These are phyloP conservation scores for Saccharomyces pastorianus DNA, from an alignment of 1,139 yeast species.

Conservation along the genomic window DNA sequence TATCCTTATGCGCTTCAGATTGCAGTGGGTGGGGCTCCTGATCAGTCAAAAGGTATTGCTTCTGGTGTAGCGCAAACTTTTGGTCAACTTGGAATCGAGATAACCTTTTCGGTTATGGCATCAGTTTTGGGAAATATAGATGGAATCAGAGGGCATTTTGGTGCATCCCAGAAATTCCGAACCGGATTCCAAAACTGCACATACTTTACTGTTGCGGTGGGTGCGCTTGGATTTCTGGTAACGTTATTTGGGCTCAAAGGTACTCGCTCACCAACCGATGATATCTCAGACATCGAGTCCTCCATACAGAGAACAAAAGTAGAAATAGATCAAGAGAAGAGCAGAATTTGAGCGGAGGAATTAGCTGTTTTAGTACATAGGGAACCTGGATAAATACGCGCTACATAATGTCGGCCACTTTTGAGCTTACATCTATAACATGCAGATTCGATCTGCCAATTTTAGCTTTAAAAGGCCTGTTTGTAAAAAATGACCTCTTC, in stretches of 20 bases:
- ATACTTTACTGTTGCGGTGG: constrained; percentile 9
- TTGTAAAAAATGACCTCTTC: no score
- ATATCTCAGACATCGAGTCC: neutral
- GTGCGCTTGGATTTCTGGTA: constrained; percentile 6
- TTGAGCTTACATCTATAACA: no score
- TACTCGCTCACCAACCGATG: neutral
- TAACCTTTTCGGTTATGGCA: neutral
- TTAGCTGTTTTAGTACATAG: neutral
- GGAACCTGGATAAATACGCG: neutral
- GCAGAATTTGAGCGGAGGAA: neutral
- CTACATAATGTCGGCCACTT: no score
- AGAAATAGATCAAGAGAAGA: neutral
- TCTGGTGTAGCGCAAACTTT: constrained; percentile 6
- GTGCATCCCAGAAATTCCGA: constrained; percentile 23
- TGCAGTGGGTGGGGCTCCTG: constrained; percentile 29
- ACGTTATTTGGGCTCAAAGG: constrained; percentile 3
- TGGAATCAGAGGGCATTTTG: constrained; percentile 6
- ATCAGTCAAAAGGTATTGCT: constrained; percentile 31
- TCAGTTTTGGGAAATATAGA: neutral
- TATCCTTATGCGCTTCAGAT: constrained; percentile 13
- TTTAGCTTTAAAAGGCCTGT: no score
- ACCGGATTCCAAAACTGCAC: constrained; percentile 8
- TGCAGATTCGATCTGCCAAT: no score
- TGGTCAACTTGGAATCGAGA: neutral
- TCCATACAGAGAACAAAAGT: neutral